phyloP scores from a whole-genome alignment of 2,329 filamentous ascomycete genomes.

The Ustulina deusta region DNA sequence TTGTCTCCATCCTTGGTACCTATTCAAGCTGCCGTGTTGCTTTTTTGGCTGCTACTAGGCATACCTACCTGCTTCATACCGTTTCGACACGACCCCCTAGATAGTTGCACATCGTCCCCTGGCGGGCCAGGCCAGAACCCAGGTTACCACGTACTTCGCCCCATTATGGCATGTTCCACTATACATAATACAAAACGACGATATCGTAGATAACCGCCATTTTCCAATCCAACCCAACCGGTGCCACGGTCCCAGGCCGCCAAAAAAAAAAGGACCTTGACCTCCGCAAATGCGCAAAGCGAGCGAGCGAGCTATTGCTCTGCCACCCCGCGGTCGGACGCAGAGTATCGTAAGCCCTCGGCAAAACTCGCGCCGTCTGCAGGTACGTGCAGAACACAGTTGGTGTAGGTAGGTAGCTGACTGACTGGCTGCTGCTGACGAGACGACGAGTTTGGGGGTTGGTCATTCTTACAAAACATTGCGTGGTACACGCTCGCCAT shows the following conservation, averaged over 20 bases:
- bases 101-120: background rate
- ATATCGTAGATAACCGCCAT: background rate
- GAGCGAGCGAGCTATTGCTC: background rate
- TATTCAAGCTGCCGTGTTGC: slow-evolving; percentile 1
- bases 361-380: slow-evolving; percentile 1
- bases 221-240: background rate
- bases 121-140: background rate
- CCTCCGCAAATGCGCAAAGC: background rate
- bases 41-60: background rate
- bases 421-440: slow-evolving; percentile 13
- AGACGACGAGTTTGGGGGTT: background rate
- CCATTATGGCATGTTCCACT: background rate
- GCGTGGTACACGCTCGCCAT: background rate
- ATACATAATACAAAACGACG: background rate
- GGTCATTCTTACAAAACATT: slow-evolving; percentile 26
- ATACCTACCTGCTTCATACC: background rate
- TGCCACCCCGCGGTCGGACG: slow-evolving; percentile 27
- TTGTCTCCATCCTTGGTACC: no score
- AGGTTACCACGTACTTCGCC: background rate
- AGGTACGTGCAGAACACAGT: no score
- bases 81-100: slow-evolving; percentile 6
- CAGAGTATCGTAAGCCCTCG: background rate
- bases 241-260: background rate
- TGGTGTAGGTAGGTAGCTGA: background rate
- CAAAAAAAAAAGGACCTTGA: background rate